Evolutionary conservation across 2,329 filamentous ascomycete species (phyloP).

Genomic region (Byssoonygena ceratinophila): DNA sequence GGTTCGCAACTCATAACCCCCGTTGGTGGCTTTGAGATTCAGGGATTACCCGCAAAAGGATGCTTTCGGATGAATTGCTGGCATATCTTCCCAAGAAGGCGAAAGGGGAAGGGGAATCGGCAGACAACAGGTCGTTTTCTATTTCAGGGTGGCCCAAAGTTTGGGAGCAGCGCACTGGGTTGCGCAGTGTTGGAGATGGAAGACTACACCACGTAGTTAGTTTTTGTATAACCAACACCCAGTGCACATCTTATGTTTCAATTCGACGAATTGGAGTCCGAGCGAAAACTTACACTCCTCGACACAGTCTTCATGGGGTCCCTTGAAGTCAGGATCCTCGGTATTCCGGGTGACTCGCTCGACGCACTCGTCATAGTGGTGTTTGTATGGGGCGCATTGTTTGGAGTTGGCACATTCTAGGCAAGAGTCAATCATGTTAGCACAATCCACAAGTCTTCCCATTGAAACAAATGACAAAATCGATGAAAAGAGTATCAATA

Average conservation of each 20-base stretch:
- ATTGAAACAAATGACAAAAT: too few species aligned
- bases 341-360: conserved; percentile 69
- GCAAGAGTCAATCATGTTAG: not conserved
- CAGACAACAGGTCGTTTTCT: conserved; percentile 34
- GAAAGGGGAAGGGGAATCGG: not conserved
- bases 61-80: not conserved
- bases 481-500: too few species aligned
- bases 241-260: too few species aligned
- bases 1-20: not conserved
- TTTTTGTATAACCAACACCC: not conserved
- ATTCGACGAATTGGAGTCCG: not conserved
- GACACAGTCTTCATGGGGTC: conserved; percentile 83
- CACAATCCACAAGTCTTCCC: too few species aligned
- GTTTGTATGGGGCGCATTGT: conserved; percentile 78
- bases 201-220: conserved; percentile 52
- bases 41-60: not conserved
- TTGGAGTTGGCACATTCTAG: conserved; percentile 81
- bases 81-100: not conserved
- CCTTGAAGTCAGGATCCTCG: conserved; percentile 61
- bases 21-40: not conserved
- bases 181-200: conserved; percentile 96
- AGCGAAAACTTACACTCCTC: conserved; percentile 77
- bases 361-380: conserved; percentile 97
- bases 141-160: conserved; percentile 88
- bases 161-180: conserved; percentile 88